A percentile compares a stretch with the other conserved stretches of the same genome.
These are phyloP conservation scores for Solanum rostratum DNA, from an alignment of 257 asterid species.

Conservation along the genomic window DNA sequence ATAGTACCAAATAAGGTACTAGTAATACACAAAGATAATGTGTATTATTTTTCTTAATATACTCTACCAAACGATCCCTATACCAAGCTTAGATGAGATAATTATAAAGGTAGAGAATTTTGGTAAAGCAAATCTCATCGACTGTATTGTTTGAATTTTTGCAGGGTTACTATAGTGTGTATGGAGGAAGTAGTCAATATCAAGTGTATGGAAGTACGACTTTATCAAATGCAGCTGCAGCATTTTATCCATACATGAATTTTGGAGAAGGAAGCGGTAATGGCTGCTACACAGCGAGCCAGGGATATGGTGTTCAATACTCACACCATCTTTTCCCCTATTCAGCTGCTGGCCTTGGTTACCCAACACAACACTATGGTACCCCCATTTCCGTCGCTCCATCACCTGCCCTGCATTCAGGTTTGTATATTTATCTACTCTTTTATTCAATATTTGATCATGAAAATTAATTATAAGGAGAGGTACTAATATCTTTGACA, in stretches of 20 bases:
- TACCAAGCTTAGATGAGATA: no score
- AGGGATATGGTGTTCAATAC: constrained; percentile 57
- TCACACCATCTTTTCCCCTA: constrained; percentile 79
- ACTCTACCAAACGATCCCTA: no score
- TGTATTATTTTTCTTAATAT: no score
- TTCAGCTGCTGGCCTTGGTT: constrained; percentile 37
- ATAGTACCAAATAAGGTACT: no score
- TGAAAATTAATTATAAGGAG: neutral
- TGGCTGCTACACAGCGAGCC: constrained; percentile 43
- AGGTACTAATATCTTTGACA: constrained; percentile 69
- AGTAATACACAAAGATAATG: no score
- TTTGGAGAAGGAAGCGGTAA: constrained; percentile 40
- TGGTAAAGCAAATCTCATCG: neutral
- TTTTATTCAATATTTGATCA: neutral
- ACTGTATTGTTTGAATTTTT: neutral
- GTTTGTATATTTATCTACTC: constrained; percentile 18
- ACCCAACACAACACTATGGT: constrained; percentile 61
- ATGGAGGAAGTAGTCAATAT: constrained; percentile 67
- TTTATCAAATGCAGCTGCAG: constrained; percentile 37
- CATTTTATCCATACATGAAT: constrained; percentile 71
- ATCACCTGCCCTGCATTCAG: constrained; percentile 77
- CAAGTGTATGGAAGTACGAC: constrained; percentile 56
- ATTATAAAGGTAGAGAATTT: neutral
- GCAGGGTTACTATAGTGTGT: constrained; percentile 69
- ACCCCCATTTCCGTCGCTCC: constrained; percentile 71